Base-by-base conservation (phyloP, 2,329 filamentous ascomycete species). In the Ophiostoma sp. region DNA sequence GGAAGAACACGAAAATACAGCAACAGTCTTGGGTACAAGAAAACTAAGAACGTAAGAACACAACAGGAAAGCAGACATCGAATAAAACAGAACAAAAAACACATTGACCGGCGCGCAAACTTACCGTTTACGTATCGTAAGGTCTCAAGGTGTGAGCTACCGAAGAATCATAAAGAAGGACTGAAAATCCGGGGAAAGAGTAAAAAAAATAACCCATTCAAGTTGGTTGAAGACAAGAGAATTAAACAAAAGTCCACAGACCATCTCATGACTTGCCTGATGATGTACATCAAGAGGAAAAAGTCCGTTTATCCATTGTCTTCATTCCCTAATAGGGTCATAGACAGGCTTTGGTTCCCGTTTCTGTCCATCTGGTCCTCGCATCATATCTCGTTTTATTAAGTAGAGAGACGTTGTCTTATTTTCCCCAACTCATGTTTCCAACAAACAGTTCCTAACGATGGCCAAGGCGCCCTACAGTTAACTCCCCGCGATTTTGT, bases 281-380 rank as follows among this genome's bases (percentile, higher is more conserved):
- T 42, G 36, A 45, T 64, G 61, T 64, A 36, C 61, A 64, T 42
- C 61, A 42, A 64, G 61, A 64, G 19, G 36, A 45, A 61, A 36
- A 42, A 28, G 61, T 39, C 9, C 36, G 33, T 42, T 28, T 64
- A 25, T 5, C n/a, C 11, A 15, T 45, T 42, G 19, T 39, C 2
- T 25, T 22, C 5, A 12, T 64, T 25, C 6, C 15, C 28, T n/a
- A 3, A 61, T 19, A 19, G 31, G 36, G 57, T 17, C 22, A 55
- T 36, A 17, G 57, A 36, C 57, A 33, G 15, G 15, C 4, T 8
- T 25, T 55, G 11, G 6, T 25, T 12, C 11, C 52, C 22, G 11
- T 25, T 55, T 28, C 2, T 45, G 42, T 19, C 42, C 42, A 45
- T 45, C 42, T 45, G 15, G 8, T 12, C 12, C 25, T 6, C 7